Conservation (phyloP, 2,329 filamentous ascomycete species). For the Colletotrichum sp. region DNA sequence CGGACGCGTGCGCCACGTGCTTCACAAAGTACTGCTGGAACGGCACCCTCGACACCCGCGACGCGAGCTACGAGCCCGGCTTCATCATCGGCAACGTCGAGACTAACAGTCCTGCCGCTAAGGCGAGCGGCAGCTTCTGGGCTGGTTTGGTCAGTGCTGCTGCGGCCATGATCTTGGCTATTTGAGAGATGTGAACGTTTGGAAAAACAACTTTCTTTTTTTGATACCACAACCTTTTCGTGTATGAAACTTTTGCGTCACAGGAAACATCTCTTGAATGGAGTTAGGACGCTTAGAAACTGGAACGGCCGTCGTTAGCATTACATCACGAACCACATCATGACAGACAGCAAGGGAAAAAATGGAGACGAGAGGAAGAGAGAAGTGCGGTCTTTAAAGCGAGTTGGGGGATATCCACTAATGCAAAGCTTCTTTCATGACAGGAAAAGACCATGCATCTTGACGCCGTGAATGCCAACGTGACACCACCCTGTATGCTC, state of each 20-base stretch:
- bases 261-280: neutral
- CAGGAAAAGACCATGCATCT: neutral
- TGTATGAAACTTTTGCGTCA: neutral
- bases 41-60: constrained; percentile 58
- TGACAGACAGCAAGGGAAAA: neutral
- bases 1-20: constrained; percentile 75
- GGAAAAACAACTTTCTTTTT: neutral
- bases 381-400: neutral
- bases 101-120: constrained; percentile 13
- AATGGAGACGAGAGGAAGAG: neutral
- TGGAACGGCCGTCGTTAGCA: neutral
- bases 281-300: neutral
- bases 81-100: constrained; percentile 30
- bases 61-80: constrained; percentile 32
- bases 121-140: neutral
- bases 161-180: neutral
- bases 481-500: neutral
- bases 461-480: neutral
- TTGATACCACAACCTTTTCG: neutral
- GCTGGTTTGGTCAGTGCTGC: constrained; percentile 1
- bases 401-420: constrained; percentile 13
- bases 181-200: neutral
- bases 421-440: neutral
- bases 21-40: constrained; percentile 93
- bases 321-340: neutral